Percentiles rank a stretch among this genome's conserved stretches.
These are phyloP conservation scores for Symbiotaphrina buchneri DNA, from an alignment of 495 filamentous ascomycete species.

Conservation along the genomic window DNA sequence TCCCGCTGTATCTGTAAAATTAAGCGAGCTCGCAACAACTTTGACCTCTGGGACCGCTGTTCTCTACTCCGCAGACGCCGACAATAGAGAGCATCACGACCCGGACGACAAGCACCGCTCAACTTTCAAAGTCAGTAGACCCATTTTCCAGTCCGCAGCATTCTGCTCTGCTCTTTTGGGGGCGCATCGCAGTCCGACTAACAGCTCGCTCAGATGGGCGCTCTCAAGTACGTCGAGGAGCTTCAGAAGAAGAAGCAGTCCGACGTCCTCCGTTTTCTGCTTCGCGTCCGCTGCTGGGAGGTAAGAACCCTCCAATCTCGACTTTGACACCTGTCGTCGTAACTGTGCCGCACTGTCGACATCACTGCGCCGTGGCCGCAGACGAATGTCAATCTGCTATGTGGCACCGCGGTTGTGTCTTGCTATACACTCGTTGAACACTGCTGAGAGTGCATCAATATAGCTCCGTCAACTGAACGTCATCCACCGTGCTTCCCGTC, in stretches of 20 bases:
- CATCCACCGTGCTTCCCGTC: constrained; percentile 95
- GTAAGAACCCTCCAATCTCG: constrained; percentile 93
- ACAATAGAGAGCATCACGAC: too few species aligned
- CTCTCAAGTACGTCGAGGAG: constrained; percentile 98
- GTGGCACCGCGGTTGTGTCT: constrained; percentile 18
- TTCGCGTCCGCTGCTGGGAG: constrained; percentile 99
- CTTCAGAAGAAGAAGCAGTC: constrained; percentile 99
- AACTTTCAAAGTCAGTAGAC: too few species aligned
- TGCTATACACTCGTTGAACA: constrained; percentile 99
- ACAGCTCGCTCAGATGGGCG: too few species aligned
- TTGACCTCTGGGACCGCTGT: too few species aligned
- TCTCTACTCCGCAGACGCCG: too few species aligned
- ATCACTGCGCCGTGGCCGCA: not conserved
- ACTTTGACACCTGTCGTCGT: constrained; percentile 98
- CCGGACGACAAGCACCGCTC: too few species aligned
- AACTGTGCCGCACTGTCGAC: constrained; percentile 44
- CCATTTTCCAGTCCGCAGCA: too few species aligned
- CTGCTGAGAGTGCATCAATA: constrained; percentile 99
- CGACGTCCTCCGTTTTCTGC: constrained; percentile 96
- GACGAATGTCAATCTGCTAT: not conserved
- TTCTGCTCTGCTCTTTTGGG: too few species aligned
- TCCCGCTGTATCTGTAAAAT: too few species aligned
- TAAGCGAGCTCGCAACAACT: too few species aligned
- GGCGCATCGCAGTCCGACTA: too few species aligned
- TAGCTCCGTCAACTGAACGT: constrained; percentile 98